These are phyloP conservation scores for Ogataea nonfermentans DNA, from an alignment of 805 yeast genomes.

Conservation along the genomic window DNA sequence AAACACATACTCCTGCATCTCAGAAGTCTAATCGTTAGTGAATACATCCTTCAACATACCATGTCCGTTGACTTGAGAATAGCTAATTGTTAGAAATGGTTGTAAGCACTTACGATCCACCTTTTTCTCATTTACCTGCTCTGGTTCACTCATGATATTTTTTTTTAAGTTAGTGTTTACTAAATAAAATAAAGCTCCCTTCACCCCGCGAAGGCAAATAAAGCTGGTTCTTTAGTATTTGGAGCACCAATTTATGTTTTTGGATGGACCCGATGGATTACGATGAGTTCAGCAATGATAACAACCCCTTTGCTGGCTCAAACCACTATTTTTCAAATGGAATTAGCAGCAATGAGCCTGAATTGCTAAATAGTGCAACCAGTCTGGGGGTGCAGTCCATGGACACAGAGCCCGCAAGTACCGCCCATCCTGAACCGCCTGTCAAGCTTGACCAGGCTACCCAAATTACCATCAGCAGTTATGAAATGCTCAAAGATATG, in stretches of 20 bases:
- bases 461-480: slow-evolving; percentile 9
- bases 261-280: slow-evolving; percentile 30
- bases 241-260: not conserved
- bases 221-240: not conserved
- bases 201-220: slow-evolving; percentile 13
- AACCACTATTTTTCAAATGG: slow-evolving; percentile 32
- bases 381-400: slow-evolving; percentile 1
- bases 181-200: not conserved
- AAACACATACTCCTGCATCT: slow-evolving; percentile 49
- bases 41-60: slow-evolving; percentile 21
- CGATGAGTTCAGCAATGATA: slow-evolving; percentile 34
- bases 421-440: too few species aligned
- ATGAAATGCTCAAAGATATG: slow-evolving; percentile 27
- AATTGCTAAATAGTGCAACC: not conserved
- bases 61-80: slow-evolving; percentile 29
- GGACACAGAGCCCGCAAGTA: not conserved
- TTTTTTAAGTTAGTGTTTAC: not conserved
- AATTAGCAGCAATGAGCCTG: slow-evolving; percentile 12
- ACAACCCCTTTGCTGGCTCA: slow-evolving; percentile 38
- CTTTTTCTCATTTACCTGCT: slow-evolving; percentile 4
- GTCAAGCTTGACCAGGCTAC: not conserved
- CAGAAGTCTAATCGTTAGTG: slow-evolving; percentile 39
- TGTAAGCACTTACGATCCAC: slow-evolving; percentile 12
- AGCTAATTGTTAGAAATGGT: slow-evolving; percentile 13
- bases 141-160: slow-evolving; percentile 4